Conservation (phyloP, 1,284 basidiomycete genomes). For the Pterula multifida region DNA sequence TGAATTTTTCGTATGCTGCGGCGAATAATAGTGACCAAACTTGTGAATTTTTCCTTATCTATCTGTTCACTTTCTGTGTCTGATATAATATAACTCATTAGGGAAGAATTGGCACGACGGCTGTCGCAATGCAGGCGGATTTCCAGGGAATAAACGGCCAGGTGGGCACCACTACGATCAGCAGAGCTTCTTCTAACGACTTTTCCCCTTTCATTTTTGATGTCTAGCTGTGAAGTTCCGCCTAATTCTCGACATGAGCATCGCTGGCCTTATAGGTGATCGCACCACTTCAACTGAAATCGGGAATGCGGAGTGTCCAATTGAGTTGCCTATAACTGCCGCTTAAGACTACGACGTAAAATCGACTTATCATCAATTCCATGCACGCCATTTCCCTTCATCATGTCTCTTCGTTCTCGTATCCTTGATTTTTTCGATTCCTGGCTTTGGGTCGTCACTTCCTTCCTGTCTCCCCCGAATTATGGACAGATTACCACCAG, state of each 20-base stretch:
- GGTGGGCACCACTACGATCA: constrained; percentile 30
- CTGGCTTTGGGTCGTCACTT: too few species aligned
- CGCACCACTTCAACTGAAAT: constrained; percentile 46
- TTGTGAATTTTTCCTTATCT: constrained; percentile 35
- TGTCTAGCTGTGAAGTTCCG: constrained; percentile 55
- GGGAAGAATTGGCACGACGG: constrained; percentile 73
- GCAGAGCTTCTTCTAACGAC: constrained; percentile 8
- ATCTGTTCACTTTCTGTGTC: constrained; percentile 2
- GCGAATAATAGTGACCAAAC: constrained; percentile 73
- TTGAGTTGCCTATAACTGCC: constrained; percentile 47
- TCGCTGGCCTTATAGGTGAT: constrained; percentile 52
- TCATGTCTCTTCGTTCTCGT: too few species aligned
- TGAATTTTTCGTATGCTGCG: constrained; percentile 75
- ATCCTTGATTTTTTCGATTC: too few species aligned
- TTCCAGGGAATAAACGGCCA: constrained; percentile 40
- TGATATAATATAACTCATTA: constrained; percentile 16
- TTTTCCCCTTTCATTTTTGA: not conserved
- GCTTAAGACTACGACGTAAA: too few species aligned
- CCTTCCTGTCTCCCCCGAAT: too few species aligned
- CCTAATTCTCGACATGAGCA: constrained; percentile 55
- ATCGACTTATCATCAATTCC: too few species aligned
- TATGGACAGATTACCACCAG: too few species aligned
- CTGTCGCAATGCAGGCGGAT: constrained; percentile 52
- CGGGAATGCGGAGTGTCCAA: constrained; percentile 58
- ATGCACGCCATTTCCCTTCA: too few species aligned